A percentile compares a stretch with the other conserved stretches of the same genome.
Conservation (phyloP, 805 yeast species). For the Suhomyces kilbournensis region DNA sequence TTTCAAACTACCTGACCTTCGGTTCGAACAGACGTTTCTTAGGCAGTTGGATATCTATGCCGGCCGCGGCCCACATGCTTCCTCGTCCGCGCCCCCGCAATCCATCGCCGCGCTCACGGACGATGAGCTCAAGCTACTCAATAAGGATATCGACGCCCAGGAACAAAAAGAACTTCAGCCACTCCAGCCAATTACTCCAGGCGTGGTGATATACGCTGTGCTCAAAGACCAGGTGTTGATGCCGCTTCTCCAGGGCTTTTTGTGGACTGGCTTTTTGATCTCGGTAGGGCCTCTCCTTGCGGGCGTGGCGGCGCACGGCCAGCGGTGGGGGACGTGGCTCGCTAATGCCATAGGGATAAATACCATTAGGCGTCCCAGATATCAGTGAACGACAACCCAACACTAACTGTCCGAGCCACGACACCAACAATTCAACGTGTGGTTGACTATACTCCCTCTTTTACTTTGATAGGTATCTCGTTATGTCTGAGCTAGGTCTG, state of each 20-base stretch:
- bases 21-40: constrained; percentile 63
- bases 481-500: too few species aligned
- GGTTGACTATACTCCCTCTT: too few species aligned
- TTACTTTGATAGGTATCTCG: too few species aligned
- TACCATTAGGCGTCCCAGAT: background rate
- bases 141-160: constrained; percentile 7
- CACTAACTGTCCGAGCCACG: too few species aligned
- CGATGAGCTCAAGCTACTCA: constrained; percentile 9
- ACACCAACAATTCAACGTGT: too few species aligned
- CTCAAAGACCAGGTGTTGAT: constrained; percentile 49
- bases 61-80: constrained; percentile 9
- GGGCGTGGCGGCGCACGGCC: constrained; percentile 24
- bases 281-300: constrained; percentile 34
- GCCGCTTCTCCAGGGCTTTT: constrained; percentile 54
- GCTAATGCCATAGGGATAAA: constrained; percentile 17
- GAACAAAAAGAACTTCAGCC: constrained; percentile 18
- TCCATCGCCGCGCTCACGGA: constrained; percentile 6
- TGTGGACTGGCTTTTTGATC: constrained; percentile 43
- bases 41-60: constrained; percentile 31
- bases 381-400: too few species aligned
- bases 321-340: constrained; percentile 24
- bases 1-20: constrained; percentile 51
- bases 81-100: background rate
- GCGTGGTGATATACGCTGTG: constrained; percentile 46
- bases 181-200: constrained; percentile 40